Percentiles rank a stretch among this genome's conserved stretches.
Conservation (phyloP, 2,329 filamentous ascomycete species). For the Albophoma yamanashiensis region DNA sequence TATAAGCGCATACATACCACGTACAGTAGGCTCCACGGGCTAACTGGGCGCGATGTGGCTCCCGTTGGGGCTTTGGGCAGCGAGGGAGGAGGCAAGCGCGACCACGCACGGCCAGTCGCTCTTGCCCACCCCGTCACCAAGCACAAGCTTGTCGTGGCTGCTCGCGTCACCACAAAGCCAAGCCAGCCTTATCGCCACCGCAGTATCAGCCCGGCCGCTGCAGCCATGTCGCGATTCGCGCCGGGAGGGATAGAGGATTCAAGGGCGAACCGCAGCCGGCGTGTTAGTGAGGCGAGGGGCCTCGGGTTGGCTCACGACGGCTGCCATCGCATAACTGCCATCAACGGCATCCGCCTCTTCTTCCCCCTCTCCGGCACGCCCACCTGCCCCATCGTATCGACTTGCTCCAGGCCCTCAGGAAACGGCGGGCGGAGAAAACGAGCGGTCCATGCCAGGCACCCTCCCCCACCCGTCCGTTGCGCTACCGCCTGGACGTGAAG, state of each 20-base stretch:
- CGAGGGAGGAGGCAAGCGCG: background rate
- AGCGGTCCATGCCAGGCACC: slow-evolving; percentile 5
- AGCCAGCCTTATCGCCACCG: background rate
- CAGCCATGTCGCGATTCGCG: background rate
- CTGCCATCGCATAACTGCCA: background rate
- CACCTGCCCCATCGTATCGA: background rate
- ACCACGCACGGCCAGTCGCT: background rate
- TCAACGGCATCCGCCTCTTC: background rate
- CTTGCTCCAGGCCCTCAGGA: background rate
- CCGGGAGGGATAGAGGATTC: background rate
- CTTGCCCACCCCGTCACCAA: background rate
- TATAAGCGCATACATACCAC: background rate
- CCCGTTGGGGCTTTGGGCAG: background rate
- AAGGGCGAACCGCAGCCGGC: background rate
- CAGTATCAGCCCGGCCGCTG: background rate
- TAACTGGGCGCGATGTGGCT: background rate
- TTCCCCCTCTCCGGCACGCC: background rate
- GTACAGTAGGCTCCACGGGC: background rate
- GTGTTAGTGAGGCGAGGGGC: background rate
- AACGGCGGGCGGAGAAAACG: background rate
- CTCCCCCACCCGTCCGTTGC: background rate
- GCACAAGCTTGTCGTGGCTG: background rate
- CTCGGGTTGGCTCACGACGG: background rate
- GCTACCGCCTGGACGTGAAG: background rate
- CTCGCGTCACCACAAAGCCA: background rate